phyloP scores from a whole-genome alignment of 805 yeast species.

The Wickerhamomyces silvicola region DNA sequence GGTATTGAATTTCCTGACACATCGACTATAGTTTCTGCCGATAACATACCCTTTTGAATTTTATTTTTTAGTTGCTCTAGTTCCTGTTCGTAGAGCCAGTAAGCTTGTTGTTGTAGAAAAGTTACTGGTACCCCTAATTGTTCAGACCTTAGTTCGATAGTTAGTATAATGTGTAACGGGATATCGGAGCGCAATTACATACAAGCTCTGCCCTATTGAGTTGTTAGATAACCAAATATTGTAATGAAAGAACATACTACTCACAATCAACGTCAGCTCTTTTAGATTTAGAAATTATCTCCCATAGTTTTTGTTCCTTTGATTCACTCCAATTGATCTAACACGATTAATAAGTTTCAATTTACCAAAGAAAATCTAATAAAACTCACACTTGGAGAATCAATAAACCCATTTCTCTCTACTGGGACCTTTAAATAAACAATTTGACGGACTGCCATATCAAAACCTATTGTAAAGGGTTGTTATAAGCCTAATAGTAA shows the following conservation, averaged over 20 bases:
- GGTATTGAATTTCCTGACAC: constrained; percentile 1
- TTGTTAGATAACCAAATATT: constrained; percentile 3
- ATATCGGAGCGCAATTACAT: neutral
- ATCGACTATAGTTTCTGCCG: constrained; percentile 9
- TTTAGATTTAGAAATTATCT: constrained; percentile 18
- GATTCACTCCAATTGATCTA: constrained; percentile 19
- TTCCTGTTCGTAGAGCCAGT: constrained; percentile 23
- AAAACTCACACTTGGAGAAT: constrained; percentile 18
- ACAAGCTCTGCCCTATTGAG: constrained; percentile 7
- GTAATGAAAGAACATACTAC: neutral
- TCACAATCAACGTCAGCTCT: constrained; percentile 20
- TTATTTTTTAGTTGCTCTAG: constrained; percentile 18
- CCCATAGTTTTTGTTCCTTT: constrained; percentile 22
- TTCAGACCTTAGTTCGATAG: constrained; percentile 3
- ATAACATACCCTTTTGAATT: constrained; percentile 15
- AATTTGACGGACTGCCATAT: too few species aligned
- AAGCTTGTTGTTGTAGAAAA: constrained; percentile 23
- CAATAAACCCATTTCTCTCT: constrained; percentile 17
- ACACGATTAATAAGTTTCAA: neutral
- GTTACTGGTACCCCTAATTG: constrained; percentile 18
- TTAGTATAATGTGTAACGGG: neutral
- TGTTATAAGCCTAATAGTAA: too few species aligned
- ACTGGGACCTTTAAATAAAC: constrained; percentile 22
- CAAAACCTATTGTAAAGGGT: too few species aligned
- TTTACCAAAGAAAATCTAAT: neutral